Conservation (phyloP, 441 rosid genomes). For the Rhodomyrtus psidioides region DNA sequence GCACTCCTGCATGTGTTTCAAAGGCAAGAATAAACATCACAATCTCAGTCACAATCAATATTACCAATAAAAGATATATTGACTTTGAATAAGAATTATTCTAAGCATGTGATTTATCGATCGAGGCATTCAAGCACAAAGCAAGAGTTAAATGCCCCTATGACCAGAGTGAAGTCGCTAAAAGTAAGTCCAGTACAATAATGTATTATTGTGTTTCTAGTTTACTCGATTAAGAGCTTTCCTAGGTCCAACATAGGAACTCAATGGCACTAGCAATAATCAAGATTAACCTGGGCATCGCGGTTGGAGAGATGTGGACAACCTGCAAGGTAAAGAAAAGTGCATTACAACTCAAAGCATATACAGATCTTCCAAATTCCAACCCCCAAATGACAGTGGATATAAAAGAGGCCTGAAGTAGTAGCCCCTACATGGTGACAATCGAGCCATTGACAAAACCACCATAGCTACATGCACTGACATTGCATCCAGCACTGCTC, state of each 20-base stretch:
- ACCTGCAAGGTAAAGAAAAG: constrained; percentile 26
- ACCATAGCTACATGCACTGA: constrained; percentile 68
- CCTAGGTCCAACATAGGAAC: neutral
- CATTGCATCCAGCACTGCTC: constrained; percentile 79
- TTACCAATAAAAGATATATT: neutral
- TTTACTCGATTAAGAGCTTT: neutral
- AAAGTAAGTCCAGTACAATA: neutral
- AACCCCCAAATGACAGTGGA: neutral
- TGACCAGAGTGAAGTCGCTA: neutral
- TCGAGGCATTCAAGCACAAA: neutral
- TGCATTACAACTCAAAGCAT: neutral
- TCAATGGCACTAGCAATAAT: neutral
- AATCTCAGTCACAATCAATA: neutral
- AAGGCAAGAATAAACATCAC: neutral
- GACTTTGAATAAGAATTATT: neutral
- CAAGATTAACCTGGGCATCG: constrained; percentile 64
- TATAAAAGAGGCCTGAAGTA: neutral
- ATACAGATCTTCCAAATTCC: neutral
- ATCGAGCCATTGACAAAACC: constrained; percentile 78
- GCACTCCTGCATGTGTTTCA: constrained; percentile 48
- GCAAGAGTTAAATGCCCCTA: neutral
- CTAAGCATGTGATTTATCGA: neutral
- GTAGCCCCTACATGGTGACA: constrained; percentile 44
- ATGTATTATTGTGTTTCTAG: neutral
- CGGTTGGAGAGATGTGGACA: constrained; percentile 76